Conservation (phyloP, 1,284 basidiomycete genomes). For the Stygiomarasmius scandens region DNA sequence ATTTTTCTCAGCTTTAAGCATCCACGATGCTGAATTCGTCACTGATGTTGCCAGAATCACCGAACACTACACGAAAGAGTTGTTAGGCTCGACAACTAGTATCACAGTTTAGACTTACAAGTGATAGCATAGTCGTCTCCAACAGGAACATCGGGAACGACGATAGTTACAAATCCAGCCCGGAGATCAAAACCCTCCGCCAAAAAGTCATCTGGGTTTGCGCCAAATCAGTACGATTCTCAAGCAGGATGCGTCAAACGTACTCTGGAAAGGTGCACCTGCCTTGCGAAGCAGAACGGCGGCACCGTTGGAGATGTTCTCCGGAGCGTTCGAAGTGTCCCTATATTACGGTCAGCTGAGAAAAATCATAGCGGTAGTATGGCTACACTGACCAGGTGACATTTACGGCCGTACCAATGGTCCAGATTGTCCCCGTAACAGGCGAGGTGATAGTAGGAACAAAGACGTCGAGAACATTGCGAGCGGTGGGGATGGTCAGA, state of each 20-base stretch:
- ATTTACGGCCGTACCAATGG: slow-evolving; percentile 6
- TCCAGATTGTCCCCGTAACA: slow-evolving; percentile 9
- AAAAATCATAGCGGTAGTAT: background rate
- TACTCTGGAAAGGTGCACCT: background rate
- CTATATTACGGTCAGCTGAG: background rate
- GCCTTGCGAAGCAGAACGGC: background rate
- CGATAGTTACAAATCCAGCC: slow-evolving; percentile 8
- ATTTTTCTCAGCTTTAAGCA: too few species aligned
- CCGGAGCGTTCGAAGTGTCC: slow-evolving; percentile 13
- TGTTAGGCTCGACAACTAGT: background rate
- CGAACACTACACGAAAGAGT: slow-evolving; percentile 11
- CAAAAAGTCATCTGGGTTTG: background rate
- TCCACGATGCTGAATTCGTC: background rate
- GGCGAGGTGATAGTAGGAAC: slow-evolving; percentile 14
- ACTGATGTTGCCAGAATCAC: slow-evolving; percentile 13
- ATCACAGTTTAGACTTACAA: slow-evolving; percentile 3
- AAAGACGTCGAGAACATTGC: slow-evolving; percentile 8
- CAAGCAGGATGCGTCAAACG: background rate
- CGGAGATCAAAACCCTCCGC: slow-evolving; percentile 1
- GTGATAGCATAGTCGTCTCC: slow-evolving; percentile 12
- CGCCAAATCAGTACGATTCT: too few species aligned
- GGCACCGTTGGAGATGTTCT: slow-evolving; percentile 6
- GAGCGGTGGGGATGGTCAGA: background rate
- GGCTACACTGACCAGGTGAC: slow-evolving; percentile 14
- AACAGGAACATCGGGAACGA: slow-evolving; percentile 7